Conservation (phyloP, 805 yeast genomes). For the Alloascoidea hylecoeti region DNA sequence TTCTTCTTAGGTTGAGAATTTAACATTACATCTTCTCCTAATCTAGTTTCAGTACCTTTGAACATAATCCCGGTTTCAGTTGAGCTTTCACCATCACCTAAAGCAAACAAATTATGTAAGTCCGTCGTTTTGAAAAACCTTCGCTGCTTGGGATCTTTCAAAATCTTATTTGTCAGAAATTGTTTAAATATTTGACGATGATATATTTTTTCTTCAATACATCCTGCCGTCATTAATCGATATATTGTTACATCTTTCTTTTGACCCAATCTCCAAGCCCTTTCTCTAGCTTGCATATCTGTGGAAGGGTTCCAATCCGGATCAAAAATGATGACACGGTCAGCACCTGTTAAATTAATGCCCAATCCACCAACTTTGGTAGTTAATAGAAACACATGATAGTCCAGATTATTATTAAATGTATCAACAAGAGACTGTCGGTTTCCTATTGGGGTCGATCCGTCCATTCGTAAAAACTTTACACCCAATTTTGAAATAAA, state of each 20-base stretch:
- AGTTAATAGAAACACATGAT: conserved; percentile 64
- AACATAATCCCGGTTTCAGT: conserved; percentile 58
- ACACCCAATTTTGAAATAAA: conserved; percentile 29
- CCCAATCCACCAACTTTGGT: conserved; percentile 97
- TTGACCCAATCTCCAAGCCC: conserved; percentile 97
- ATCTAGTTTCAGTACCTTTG: conserved; percentile 16
- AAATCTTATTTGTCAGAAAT: conserved; percentile 79
- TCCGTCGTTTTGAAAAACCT: conserved; percentile 89
- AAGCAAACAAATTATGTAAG: conserved; percentile 73
- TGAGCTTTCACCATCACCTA: conserved; percentile 47
- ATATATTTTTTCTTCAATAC: conserved; percentile 93
- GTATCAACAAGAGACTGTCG: conserved; percentile 72
- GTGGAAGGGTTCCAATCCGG: conserved; percentile 99
- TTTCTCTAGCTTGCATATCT: conserved; percentile 89
- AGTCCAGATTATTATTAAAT: conserved; percentile 50
- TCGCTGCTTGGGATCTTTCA: conserved; percentile 90
- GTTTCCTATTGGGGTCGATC: conserved; percentile 66
- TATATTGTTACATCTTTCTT: conserved; percentile 85
- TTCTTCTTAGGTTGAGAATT: conserved; percentile 8
- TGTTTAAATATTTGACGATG: conserved; percentile 96
- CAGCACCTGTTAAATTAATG: conserved; percentile 88
- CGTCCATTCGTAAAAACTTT: conserved; percentile 80
- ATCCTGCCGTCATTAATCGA: conserved; percentile 84
- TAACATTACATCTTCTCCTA: conserved; percentile 17
- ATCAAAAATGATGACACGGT: conserved; percentile 83